phyloP scores from a whole-genome alignment of 108 stramenopile species.

The Discostella pseudostelligera region DNA sequence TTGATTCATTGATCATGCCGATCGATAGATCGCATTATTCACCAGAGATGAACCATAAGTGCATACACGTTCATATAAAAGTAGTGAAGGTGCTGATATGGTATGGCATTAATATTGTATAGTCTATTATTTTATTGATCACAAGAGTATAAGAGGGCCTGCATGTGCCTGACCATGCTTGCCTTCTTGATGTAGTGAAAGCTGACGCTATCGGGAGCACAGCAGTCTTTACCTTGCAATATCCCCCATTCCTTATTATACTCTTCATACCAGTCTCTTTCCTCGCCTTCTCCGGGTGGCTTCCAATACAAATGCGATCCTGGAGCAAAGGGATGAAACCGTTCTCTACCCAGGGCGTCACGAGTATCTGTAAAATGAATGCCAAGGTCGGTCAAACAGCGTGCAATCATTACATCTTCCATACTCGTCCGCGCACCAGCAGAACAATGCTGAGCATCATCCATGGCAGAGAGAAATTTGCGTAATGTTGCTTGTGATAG shows the following conservation, averaged over 20 bases:
- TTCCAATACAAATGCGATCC: slow-evolving; percentile 58
- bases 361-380: slow-evolving; percentile 64
- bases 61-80: too few relatives aligned
- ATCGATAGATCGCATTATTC: too few relatives aligned
- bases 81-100: too few relatives aligned
- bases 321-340: slow-evolving; percentile 80
- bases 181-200: slow-evolving; percentile 89
- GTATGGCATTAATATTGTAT: too few relatives aligned
- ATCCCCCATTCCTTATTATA: slow-evolving; percentile 76
- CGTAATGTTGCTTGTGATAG: slow-evolving; percentile 54
- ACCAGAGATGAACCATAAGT: too few relatives aligned
- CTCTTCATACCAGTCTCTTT: slow-evolving; percentile 65
- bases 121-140: slow-evolving; percentile 53
- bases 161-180: slow-evolving; percentile 76
- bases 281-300: slow-evolving; percentile 27
- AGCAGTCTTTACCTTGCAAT: slow-evolving; percentile 68
- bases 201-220: slow-evolving; percentile 84
- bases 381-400: slow-evolving; percentile 41
- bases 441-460: slow-evolving; percentile 49
- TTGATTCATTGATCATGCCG: too few relatives aligned
- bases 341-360: slow-evolving; percentile 63
- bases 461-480: slow-evolving; percentile 38
- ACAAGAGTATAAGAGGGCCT: slow-evolving; percentile 55
- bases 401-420: slow-evolving; percentile 70
- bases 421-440: slow-evolving; percentile 46